Evolutionary conservation across 768 basidiomycete species (phyloP), one percentile per base, ranked within the genome.

Genomic region (Suillus ampliporus): DNA sequence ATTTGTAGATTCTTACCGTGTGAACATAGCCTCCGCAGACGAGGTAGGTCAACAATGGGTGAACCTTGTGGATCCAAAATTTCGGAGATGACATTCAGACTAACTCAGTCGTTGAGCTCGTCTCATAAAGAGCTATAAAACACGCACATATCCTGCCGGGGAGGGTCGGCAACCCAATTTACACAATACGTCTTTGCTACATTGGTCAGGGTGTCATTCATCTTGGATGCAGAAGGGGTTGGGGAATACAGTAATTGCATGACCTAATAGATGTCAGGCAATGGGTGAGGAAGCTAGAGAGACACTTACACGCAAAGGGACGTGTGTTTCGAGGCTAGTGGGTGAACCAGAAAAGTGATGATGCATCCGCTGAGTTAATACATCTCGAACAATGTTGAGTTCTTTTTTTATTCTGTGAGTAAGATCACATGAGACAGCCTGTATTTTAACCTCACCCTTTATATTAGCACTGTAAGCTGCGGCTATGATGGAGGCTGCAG

Each of bases 401-500:
- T 92, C 91, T 93, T 60, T 93, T 60, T 40, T 56, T 40, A 15
- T 28, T 40, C 38, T 23, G 26, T 56, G 5, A 56, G 54, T 40
- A 19, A 1, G 7, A 28, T 26, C 21, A 17, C 38, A 38, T 15
- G 14, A 19, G 10, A 19, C 11, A 19, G 13, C 19, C 8, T 19
- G 4, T 9, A 7, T 38, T 40, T 26, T 17, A 38, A 8, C 17
- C 65, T 19, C 28, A 90, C 91, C 91, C 83, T 82, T 86, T 9
- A 80, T 85, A 31, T 85, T 84, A 4, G 82, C 72, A 48, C 81
- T 80, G 26, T 85, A 83, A 1, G 86, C 83, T 7, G 88, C 84
- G 66, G 82, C 86, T 58, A 92, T 86, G 63, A 92, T 82, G 60
- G 82, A 89, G 14, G 89, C 86, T 19, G 84, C 84, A 23, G 91